A percentile compares a stretch with the other conserved stretches of the same genome.
These are phyloP conservation scores for Solanum medicagineum DNA, from an alignment of 257 asterid species.

Conservation along the genomic window DNA sequence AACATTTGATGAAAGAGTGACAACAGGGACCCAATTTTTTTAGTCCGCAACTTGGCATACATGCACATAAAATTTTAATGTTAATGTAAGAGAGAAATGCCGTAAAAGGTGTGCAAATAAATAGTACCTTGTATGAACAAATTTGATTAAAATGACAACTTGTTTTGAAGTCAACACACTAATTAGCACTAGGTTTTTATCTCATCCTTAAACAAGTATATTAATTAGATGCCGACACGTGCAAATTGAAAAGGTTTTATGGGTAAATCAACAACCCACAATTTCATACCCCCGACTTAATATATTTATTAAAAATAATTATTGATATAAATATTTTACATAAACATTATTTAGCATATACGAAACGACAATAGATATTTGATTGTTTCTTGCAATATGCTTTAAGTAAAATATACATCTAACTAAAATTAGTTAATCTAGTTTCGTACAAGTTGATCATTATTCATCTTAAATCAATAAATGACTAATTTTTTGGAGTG, in stretches of 20 bases:
- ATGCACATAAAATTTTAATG: neutral
- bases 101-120: neutral
- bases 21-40: neutral
- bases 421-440: no score
- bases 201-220: neutral
- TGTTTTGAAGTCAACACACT: neutral
- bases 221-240: neutral
- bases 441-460: no score
- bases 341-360: no score
- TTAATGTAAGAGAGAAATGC: neutral
- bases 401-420: no score
- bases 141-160: neutral
- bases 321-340: no score
- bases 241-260: neutral
- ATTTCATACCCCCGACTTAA: neutral
- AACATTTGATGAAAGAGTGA: neutral
- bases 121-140: neutral
- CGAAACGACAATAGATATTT: no score
- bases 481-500: no score
- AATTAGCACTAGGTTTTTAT: neutral
- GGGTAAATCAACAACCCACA: neutral
- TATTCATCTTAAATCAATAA: no score
- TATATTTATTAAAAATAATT: no score
- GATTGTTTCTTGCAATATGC: no score
- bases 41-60: neutral